Conservation (phyloP, 225 moss, liverwort and hornwort genomes). For the Neckera pumila region DNA sequence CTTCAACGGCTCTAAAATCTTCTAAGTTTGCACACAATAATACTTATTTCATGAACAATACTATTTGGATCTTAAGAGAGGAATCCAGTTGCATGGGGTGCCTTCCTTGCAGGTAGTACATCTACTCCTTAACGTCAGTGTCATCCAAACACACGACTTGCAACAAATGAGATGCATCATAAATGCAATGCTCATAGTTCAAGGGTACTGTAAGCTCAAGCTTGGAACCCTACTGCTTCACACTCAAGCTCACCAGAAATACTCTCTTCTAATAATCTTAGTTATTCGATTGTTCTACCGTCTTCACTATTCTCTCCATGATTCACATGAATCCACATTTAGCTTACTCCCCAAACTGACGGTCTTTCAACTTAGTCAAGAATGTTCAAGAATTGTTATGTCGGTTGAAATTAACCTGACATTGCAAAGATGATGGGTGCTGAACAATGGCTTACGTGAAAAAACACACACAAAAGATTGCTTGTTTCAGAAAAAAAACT, state of each 20-base stretch:
- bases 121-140: too few relatives aligned
- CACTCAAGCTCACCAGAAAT: not conserved
- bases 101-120: not conserved
- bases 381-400: not conserved
- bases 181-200: not conserved
- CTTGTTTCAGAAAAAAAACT: not conserved
- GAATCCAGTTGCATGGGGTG: not conserved
- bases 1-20: not conserved
- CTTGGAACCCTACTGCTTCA: not conserved
- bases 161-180: not conserved
- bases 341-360: not conserved
- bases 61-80: not conserved
- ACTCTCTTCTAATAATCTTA: not conserved
- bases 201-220: not conserved
- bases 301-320: not conserved
- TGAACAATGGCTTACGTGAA: not conserved
- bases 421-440: not conserved
- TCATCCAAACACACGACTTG: not conserved
- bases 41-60: not conserved
- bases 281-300: not conserved
- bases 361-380: too few relatives aligned
- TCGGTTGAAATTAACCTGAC: not conserved
- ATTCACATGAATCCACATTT: not conserved
- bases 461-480: not conserved
- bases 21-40: not conserved